Conservation (phyloP, 2,329 filamentous ascomycete species). For the Botrytis porri region DNA sequence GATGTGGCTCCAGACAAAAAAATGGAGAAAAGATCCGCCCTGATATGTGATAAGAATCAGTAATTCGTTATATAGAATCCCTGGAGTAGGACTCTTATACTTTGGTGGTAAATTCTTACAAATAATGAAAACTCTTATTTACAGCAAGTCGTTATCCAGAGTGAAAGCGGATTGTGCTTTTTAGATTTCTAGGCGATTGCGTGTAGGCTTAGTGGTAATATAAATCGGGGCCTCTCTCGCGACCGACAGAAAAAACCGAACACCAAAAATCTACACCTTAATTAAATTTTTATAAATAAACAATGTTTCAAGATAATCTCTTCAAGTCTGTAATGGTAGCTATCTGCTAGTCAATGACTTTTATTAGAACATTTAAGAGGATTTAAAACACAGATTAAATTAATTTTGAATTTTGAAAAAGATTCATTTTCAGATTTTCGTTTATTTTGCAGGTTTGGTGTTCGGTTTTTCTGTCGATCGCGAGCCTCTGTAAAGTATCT, state of each 20-base stretch:
- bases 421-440: no score
- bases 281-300: no score
- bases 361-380: no score
- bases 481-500: neutral
- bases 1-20: neutral
- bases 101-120: neutral
- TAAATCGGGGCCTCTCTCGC: neutral
- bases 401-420: no score
- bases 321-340: no score
- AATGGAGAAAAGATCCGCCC: neutral
- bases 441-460: no score
- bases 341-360: no score
- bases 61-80: neutral
- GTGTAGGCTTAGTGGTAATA: neutral
- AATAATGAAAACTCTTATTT: neutral
- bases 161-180: neutral
- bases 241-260: no score
- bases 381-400: no score
- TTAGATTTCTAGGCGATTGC: neutral
- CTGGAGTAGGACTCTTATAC: neutral
- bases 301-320: no score
- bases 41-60: neutral
- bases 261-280: no score
- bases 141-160: neutral
- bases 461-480: no score